A percentile compares a stretch with the other conserved stretches of the same genome.
Evolutionary conservation across 169 alveolate species (phyloP).

Genomic region (Cyclospora cayetanensis): DNA sequence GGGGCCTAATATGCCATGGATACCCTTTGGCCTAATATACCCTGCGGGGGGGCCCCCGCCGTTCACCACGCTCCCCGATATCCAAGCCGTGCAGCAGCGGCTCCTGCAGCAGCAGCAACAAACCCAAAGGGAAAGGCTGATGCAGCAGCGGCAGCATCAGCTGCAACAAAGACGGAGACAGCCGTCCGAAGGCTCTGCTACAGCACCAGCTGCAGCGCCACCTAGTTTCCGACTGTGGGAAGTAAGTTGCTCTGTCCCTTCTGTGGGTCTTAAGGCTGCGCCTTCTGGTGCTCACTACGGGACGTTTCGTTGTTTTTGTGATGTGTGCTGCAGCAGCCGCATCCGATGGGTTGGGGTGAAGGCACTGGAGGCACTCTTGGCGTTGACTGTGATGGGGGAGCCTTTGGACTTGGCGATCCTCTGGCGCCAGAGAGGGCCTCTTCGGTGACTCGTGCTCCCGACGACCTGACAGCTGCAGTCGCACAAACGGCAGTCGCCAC

Average conservation of each 20-base stretch:
- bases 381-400: background rate
- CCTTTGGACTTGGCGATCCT: slow-evolving; percentile 20
- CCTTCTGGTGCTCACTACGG: background rate
- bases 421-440: background rate
- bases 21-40: slow-evolving; percentile 3
- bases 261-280: background rate
- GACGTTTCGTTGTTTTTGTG: too few species aligned
- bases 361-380: slow-evolving; percentile 25
- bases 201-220: slow-evolving; percentile 17
- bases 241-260: background rate
- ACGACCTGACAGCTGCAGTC: slow-evolving; percentile 16
- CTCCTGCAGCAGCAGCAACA: slow-evolving; percentile 51
- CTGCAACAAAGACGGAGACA: slow-evolving; percentile 4
- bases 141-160: background rate
- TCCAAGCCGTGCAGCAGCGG: slow-evolving; percentile 42
- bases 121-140: background rate
- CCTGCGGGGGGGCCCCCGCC: slow-evolving; percentile 65
- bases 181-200: background rate
- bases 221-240: slow-evolving; percentile 39
- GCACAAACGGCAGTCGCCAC: background rate
- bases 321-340: slow-evolving; percentile 59
- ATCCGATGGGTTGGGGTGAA: slow-evolving; percentile 47
- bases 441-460: slow-evolving; percentile 38
- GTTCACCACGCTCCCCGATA: slow-evolving; percentile 7
- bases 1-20: slow-evolving; percentile 39